Base-by-base conservation (phyloP, 371 early-diverging fungal genomes). In the Mortierella sp. region DNA sequence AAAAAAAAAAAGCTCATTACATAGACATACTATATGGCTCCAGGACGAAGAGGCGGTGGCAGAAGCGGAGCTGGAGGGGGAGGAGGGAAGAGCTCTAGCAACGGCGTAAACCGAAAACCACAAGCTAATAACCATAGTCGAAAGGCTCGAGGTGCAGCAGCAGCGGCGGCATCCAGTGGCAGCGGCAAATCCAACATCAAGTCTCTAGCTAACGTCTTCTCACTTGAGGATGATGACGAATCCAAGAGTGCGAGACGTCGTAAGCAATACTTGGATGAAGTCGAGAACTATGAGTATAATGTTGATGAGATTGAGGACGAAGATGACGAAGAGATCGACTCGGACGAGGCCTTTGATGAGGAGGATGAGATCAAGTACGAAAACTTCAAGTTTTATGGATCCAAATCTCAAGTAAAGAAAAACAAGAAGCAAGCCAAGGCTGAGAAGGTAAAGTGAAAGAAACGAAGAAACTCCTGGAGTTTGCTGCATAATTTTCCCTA, bases 291-390 rank as follows among this genome's bases (percentile, higher is more conserved):
- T 45, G 93, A 95, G 76, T 92, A 92, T 77, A 87, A 93, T 67
- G 88, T 88, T 4, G 93, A 91, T 28, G 86, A 87, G 32, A 92
- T 94, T 53, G 90, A 90, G 19, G 87, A 90, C 13, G 95, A 96
- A 58, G 97, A 97, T 76, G 97, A 97, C 74, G 97, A 97, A 71
- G 97, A 97, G 72, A 96, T 96, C 67, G 93, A 94, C 60, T 95
- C 96, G 36, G 97, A 96, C 74, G 96, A 92, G 50, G 97, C 97
- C 11, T 97, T 97, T 80, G 89, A 94, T 62, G 92, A 89, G 8
- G 89, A 87, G 55, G 97, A 97, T 70, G 96, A 96, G 61, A 95
- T 95, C 58, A 85, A 90, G 58, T 97, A 93, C 67, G 95, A 91
- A 40, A 84, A 84, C 50, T 95, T 92, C 75, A 88, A 88, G 75